phyloP scores from a whole-genome alignment of 2,329 filamentous ascomycete genomes.

The Neonectria faginata region DNA sequence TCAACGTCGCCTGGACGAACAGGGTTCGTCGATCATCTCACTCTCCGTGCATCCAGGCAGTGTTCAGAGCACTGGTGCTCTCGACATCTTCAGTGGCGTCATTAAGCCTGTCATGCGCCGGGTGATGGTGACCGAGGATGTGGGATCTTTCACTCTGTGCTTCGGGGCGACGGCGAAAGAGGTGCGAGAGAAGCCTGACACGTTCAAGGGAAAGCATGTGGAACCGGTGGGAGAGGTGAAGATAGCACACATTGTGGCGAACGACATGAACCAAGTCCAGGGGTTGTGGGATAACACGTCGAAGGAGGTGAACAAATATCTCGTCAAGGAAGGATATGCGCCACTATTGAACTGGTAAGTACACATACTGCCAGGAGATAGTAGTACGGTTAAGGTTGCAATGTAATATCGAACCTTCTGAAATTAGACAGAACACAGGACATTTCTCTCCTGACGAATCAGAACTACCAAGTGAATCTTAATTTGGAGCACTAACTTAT shows the following conservation, averaged over 20 bases:
- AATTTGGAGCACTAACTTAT: too few relatives aligned
- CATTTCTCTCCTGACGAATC: too few relatives aligned
- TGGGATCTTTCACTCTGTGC: background rate
- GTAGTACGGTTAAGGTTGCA: background rate
- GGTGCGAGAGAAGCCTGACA: conserved; percentile 1
- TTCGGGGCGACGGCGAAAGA: background rate
- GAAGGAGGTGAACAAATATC: conserved; percentile 2
- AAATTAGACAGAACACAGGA: too few relatives aligned
- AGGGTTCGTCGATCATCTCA: conserved; percentile 6
- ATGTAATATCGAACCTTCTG: too few relatives aligned
- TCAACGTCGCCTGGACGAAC: background rate
- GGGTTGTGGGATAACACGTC: conserved; percentile 3
- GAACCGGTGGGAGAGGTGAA: conserved; percentile 6
- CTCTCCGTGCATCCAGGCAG: conserved; percentile 1
- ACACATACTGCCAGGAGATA: background rate
- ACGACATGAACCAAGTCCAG: background rate
- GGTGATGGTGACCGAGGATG: background rate
- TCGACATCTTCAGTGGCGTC: background rate
- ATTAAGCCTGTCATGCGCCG: background rate
- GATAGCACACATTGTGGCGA: background rate
- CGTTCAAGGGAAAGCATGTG: background rate
- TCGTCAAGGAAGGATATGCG: background rate
- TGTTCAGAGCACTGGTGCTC: background rate
- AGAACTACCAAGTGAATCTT: too few relatives aligned
- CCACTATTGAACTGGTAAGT: background rate